Percentiles rank a stretch among this genome's conserved stretches.
Conservation (phyloP, 2,329 filamentous ascomycete species). For the Hirsutella thompsonii region DNA sequence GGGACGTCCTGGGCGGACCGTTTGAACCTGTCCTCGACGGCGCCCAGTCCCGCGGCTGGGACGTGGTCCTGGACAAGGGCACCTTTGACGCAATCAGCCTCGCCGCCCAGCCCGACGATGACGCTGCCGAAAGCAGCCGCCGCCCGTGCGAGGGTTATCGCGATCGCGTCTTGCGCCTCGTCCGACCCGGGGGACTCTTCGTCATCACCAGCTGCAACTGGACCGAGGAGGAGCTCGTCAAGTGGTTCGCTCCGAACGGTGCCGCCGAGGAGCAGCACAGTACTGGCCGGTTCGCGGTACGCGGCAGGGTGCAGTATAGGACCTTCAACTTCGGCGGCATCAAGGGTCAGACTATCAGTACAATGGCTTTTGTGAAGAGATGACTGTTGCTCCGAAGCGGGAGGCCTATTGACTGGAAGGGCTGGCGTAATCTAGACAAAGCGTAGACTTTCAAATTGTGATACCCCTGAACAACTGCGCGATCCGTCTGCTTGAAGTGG, state of each 20-base stretch:
- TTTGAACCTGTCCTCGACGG: constrained; percentile 19
- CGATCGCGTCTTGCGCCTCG: constrained; percentile 50
- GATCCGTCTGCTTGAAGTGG: too few relatives aligned
- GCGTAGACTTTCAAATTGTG: too few relatives aligned
- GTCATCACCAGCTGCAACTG: constrained; percentile 95
- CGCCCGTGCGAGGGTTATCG: constrained; percentile 66
- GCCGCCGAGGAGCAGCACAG: background rate
- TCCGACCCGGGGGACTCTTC: constrained; percentile 60
- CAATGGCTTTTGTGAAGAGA: constrained; percentile 60
- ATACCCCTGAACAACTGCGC: too few relatives aligned
- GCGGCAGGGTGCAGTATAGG: constrained; percentile 63
- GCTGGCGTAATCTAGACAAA: too few relatives aligned
- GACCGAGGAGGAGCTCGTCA: constrained; percentile 75
- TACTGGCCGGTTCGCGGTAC: constrained; percentile 37
- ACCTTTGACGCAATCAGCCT: constrained; percentile 93
- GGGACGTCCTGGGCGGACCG: constrained; percentile 47
- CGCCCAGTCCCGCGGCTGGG: constrained; percentile 46
- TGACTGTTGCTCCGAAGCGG: too few relatives aligned
- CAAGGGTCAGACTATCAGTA: constrained; percentile 81
- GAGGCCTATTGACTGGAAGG: too few relatives aligned
- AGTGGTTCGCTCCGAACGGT: constrained; percentile 55
- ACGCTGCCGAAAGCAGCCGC: constrained; percentile 39
- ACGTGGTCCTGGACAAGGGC: constrained; percentile 93
- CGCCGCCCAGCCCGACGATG: constrained; percentile 38
- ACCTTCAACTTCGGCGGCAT: constrained; percentile 82